These are phyloP conservation scores for Seminavis robusta DNA, from an alignment of 108 stramenopile species.

Conservation along the genomic window DNA sequence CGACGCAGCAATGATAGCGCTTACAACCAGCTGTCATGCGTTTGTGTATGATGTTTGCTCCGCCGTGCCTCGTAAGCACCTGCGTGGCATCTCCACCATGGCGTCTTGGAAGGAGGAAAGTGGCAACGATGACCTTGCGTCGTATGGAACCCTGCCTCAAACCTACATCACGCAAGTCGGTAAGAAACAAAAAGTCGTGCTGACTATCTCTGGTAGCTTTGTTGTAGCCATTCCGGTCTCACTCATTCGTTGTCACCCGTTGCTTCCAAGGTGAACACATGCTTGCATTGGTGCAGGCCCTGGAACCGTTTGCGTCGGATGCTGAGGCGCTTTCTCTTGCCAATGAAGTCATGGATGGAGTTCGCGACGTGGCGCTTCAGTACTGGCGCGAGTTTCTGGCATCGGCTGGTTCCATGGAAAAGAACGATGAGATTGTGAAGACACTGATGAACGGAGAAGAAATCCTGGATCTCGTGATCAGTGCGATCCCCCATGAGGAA, in stretches of 20 bases:
- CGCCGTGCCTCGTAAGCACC: conserved; percentile 63
- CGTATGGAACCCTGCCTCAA: conserved; percentile 82
- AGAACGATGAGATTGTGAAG: conserved; percentile 14
- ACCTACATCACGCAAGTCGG: conserved; percentile 80
- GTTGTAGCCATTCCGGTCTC: no score
- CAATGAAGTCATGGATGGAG: conserved; percentile 72
- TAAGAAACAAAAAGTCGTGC: no score
- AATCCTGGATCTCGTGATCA: conserved; percentile 35
- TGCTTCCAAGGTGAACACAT: no score
- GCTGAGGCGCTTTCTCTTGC: conserved; percentile 60
- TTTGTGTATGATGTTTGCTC: conserved; percentile 81
- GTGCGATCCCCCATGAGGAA: conserved; percentile 40
- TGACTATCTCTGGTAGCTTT: no score
- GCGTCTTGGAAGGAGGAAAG: conserved; percentile 56
- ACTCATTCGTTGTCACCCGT: no score
- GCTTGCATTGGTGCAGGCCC: conserved; percentile 77
- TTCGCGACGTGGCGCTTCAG: conserved; percentile 63
- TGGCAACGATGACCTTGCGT: conserved; percentile 33
- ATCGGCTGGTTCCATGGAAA: conserved; percentile 42
- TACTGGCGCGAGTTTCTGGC: conserved; percentile 76
- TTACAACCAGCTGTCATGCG: conserved; percentile 64
- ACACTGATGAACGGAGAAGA: conserved; percentile 63
- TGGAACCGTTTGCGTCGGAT: conserved; percentile 85
- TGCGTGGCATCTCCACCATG: conserved; percentile 65
- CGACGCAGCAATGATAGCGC: conserved; percentile 39